Conservation (phyloP, 306 rosid genomes). For the Adenanthera pavonina region DNA sequence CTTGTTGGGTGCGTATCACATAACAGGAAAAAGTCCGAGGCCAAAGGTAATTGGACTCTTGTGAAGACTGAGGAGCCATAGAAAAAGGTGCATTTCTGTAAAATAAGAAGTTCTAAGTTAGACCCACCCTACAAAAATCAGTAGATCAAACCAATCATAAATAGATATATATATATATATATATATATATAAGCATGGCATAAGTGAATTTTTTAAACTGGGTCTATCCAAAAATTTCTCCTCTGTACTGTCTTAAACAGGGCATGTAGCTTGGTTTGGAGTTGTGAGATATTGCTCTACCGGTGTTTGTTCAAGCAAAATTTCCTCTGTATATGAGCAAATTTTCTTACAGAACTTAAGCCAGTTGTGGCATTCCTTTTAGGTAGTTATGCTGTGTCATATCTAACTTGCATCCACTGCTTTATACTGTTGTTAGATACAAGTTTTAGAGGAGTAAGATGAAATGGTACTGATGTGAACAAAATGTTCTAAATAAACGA, state of each 20-base stretch:
- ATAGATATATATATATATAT: too few species aligned
- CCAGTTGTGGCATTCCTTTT: not conserved
- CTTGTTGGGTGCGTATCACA: slow-evolving; percentile 67
- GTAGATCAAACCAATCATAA: not conserved
- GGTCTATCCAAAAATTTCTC: not conserved
- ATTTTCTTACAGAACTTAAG: slow-evolving; percentile 15
- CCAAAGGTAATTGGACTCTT: slow-evolving; percentile 61
- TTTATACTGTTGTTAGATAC: not conserved
- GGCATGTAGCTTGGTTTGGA: slow-evolving; percentile 28
- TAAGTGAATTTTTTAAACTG: not conserved
- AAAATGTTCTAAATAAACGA: not conserved
- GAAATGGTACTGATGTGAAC: not conserved
- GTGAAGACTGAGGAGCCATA: slow-evolving; percentile 74
- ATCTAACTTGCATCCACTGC: not conserved
- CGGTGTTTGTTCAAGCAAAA: not conserved
- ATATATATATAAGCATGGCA: not conserved
- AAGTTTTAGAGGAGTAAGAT: slow-evolving; percentile 1
- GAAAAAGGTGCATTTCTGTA: slow-evolving; percentile 30
- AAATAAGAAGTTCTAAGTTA: not conserved
- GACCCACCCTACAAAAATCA: too few species aligned
- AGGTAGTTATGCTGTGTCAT: slow-evolving; percentile 29
- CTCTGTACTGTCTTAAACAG: not conserved
- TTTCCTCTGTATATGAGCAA: slow-evolving; percentile 45
- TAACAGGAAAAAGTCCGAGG: slow-evolving; percentile 49
- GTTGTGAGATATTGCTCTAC: slow-evolving; percentile 32